Evolutionary conservation across 805 yeast species (phyloP), one percentile per base, ranked within the genome.

Genomic region (Pichia nakasei): DNA sequence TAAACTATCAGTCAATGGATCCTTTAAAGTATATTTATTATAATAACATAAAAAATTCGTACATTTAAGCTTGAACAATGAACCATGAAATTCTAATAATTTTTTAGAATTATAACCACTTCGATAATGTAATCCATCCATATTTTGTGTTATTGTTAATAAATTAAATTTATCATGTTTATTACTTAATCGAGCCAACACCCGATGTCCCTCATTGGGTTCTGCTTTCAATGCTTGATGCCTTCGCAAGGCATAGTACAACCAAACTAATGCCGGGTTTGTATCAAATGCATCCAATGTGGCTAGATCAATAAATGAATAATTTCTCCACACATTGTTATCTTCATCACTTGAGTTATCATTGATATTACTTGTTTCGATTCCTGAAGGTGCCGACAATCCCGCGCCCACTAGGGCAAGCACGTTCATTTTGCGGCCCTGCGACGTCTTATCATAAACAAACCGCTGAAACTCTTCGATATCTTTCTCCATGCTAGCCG

Each of bases 211-310:
- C 9, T 55, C 59, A 55, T 87, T 87, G 0, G 96, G 96, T 39
- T 55, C 60, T 0, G 91, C 86, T 37, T 61, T 62, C 41, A 85
- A 64, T 0, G 95, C 89, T 39, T 67, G 67, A 38, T 64, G 70
- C 37, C 96, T 59, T 48, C 94, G 64, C 59, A 77, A 76, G 5
- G 86, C 70, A 60, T 88, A 87, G 54, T 84, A 87, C 57, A 85
- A 91, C 96, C 96, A 87, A 8, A 88, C 96, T 9, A 86, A 67
- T 0, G 85, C 85, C 0, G 96, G 95, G 57, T 87, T 89, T 18
- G 69, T 67, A 47, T 79, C 75, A 59, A 88, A 87, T 5, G 95
- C 96, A 56, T 87, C 96, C 0, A 95, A 95, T 0, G 96, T 87
- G 8, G 95, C 95, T 37, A 88, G 67, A 55, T 87, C 96, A 37